Evolutionary conservation across 768 basidiomycete species (phyloP), one percentile per base, ranked within the genome.

Genomic region (Boletus edulis): DNA sequence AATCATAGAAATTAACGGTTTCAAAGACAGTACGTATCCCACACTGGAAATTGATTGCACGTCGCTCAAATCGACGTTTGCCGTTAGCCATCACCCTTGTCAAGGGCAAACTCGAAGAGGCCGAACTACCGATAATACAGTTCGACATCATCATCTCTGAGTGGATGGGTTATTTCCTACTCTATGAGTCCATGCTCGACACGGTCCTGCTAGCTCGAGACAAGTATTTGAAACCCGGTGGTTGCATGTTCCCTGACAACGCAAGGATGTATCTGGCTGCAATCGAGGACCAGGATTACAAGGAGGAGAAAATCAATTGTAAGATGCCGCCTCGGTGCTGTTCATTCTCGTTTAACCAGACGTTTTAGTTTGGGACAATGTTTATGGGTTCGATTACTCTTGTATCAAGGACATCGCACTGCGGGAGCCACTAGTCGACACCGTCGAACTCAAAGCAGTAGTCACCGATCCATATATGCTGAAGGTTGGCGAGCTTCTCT

Each of bases 301-400:
- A 98, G 75, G 95, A 98, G 61, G 96, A 98, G 73, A 99, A 99
- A 74, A 99, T 99, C 69, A 95, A 95, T 73, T 99, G 96, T 98
- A 32, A 39, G 61, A 39, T 46, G 7, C n/a, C 40, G 22, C 14
- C 5, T 39, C 13, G 14, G 34, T 40, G 8, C 1, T 12, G 14
- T 42, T 32, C 18, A 12, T 56, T 35, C 43, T 34, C 14, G 15
- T 45, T 29, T 56, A n/a, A 65, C 50, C 49, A 47, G 24, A 17
- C 22, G 14, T 39, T 17, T 5, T 63, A 98, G 96, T 96, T 79
- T 99, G 97, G 97, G 94, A 98, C 67, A 94, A 98, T 65, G 97
- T 99, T 20, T 99, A 99, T 73, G 97, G 97, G 24, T 98, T 99
- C 73, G 95, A 99, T 74, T 99, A 92, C 74, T 97, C 94, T 39